Conservation (phyloP, 345 rosid species). For the Gossypium bickii region DNA sequence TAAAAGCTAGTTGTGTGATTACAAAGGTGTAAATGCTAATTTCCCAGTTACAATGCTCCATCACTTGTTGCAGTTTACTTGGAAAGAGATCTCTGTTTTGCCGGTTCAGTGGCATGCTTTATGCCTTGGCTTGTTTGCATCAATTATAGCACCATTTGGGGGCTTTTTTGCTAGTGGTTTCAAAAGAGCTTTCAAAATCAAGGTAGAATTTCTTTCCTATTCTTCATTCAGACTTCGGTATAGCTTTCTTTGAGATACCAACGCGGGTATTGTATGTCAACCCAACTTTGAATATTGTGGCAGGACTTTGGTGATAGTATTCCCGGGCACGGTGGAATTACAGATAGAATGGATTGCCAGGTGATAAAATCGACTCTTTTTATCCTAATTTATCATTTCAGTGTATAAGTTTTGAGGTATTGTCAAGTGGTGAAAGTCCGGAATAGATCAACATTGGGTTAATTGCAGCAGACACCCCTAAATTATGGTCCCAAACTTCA, state of each 20-base stretch:
- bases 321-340: conserved; percentile 99
- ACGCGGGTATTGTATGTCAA: not conserved
- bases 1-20: not conserved
- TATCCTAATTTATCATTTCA: not conserved
- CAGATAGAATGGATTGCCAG: conserved; percentile 98
- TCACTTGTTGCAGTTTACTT: conserved; percentile 56
- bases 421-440: not conserved
- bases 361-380: conserved; percentile 30
- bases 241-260: not conserved
- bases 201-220: conserved; percentile 40
- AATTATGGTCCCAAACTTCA: too few relatives aligned
- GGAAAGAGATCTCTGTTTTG: conserved; percentile 78
- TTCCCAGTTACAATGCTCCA: not conserved
- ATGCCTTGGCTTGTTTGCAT: conserved; percentile 89
- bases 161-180: conserved; percentile 98
- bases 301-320: conserved; percentile 99
- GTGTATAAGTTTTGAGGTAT: not conserved
- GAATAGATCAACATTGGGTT: not conserved
- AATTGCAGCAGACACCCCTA: too few relatives aligned
- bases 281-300: not conserved
- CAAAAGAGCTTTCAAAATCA: conserved; percentile 91
- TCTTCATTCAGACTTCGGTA: not conserved
- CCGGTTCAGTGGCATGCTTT: conserved; percentile 97
- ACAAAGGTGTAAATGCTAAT: not conserved
- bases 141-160: conserved; percentile 98